Percentiles rank a stretch among this genome's conserved stretches.
These are phyloP conservation scores for Panicum virgatum DNA, from an alignment of 202 grass and related monocot species.

Conservation along the genomic window DNA sequence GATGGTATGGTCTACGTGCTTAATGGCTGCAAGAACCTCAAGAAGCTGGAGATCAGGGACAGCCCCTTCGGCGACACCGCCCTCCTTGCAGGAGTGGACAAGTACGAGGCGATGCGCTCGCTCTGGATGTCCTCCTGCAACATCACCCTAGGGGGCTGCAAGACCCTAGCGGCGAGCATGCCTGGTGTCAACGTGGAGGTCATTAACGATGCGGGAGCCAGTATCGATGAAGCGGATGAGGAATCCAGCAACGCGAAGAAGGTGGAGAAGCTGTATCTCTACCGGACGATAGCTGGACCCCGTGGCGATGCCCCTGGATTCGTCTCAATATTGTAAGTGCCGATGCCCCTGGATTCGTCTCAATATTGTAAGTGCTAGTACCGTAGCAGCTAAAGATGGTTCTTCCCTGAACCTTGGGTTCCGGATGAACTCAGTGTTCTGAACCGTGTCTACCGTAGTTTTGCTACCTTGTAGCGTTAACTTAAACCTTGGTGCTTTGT, in stretches of 20 bases:
- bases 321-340: constrained; percentile 36
- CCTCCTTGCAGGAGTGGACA: constrained; percentile 40
- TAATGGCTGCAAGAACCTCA: constrained; percentile 68
- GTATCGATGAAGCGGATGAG: neutral
- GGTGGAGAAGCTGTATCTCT: constrained; percentile 61
- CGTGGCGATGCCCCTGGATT: constrained; percentile 54
- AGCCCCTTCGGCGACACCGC: constrained; percentile 57
- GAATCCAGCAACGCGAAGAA: constrained; percentile 3
- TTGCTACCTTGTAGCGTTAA: neutral
- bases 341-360: constrained; percentile 52
- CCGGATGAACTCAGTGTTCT: neutral
- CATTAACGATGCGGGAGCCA: neutral
- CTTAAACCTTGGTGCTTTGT: neutral
- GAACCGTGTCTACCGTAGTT: neutral
- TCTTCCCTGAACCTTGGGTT: neutral
- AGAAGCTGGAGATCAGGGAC: constrained; percentile 58
- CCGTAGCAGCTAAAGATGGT: neutral
- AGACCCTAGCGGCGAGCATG: constrained; percentile 58
- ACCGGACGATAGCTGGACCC: constrained; percentile 48
- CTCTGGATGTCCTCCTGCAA: constrained; percentile 77
- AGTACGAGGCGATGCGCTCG: constrained; percentile 57
- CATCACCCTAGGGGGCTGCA: constrained; percentile 61
- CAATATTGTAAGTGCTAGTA: constrained; percentile 8
- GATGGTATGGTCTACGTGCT: constrained; percentile 72
- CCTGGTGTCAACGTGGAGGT: constrained; percentile 63